Conservation (phyloP, 345 rosid genomes). For the Limnanthes douglasii region DNA sequence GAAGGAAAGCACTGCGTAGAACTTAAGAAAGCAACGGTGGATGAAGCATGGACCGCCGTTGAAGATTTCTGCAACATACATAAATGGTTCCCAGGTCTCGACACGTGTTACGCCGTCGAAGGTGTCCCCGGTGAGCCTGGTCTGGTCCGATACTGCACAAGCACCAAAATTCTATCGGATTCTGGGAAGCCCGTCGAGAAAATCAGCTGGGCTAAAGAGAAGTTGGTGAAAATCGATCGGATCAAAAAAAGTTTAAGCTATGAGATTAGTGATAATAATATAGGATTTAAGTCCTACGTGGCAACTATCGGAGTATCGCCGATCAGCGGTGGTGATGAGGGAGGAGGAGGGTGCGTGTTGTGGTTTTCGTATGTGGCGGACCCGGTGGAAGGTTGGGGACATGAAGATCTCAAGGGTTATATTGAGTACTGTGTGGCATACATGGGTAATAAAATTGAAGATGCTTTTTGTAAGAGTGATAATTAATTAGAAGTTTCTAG, state of each 20-base stretch:
- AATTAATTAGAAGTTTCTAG: too few relatives aligned
- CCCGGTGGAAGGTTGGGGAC: constrained; percentile 37
- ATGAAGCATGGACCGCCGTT: constrained; percentile 34
- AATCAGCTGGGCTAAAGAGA: constrained; percentile 37
- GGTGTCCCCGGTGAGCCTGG: constrained; percentile 43
- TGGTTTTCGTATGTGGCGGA: constrained; percentile 59
- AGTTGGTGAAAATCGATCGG: constrained; percentile 28
- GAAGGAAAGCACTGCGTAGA: constrained; percentile 29
- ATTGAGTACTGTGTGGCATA: constrained; percentile 17
- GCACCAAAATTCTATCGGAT: too few relatives aligned
- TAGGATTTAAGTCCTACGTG: constrained; percentile 31
- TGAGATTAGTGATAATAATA: constrained; percentile 37
- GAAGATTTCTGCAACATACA: constrained; percentile 55
- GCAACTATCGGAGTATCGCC: constrained; percentile 26
- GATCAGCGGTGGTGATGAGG: constrained; percentile 8
- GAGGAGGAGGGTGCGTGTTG: constrained; percentile 35
- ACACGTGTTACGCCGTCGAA: constrained; percentile 26
- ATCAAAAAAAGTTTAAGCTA: constrained; percentile 31
- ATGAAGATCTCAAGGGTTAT: constrained; percentile 23
- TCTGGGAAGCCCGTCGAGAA: constrained; percentile 3
- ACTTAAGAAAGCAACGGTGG: constrained; percentile 22
- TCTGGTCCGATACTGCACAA: constrained; percentile 32
- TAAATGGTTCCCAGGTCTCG: constrained; percentile 28
- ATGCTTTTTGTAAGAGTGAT: too few relatives aligned
- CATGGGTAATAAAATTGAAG: constrained; percentile 37